Base-by-base conservation (phyloP, 2,329 filamentous ascomycete genomes). In the Aspergillus fischeri region DNA sequence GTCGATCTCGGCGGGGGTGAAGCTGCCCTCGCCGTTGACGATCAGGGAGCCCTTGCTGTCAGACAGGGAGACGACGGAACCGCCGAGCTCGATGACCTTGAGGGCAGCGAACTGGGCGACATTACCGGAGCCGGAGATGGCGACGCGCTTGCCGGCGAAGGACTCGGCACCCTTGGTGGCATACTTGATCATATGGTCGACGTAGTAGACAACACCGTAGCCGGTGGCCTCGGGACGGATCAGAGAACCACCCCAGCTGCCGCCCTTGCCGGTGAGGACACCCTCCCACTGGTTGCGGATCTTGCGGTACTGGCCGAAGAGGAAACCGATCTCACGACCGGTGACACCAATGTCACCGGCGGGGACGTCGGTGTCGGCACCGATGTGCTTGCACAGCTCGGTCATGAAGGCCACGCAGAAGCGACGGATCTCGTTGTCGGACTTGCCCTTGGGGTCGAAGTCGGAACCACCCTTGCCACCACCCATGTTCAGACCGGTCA, bases 391-490 rank as follows among this genome's bases (percentile, higher is more conserved):
- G 82, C 84, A 89, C 62, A 99, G 86, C 83, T 97, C 91, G 68
- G 87, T 87, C 94, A 97, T 97, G 83, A 97, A 99, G 59, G 92
- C 80, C 65, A 89, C 86, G 82, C 93, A 97, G 85, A 99, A 97
- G 74, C 91, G 90, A 73, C 94, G 90, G 80, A 97, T 97, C 85
- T 97, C 94, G 76, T 86, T 90, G 80, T 99, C 92, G 55, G 88
- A 90, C 86, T 97, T 97, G 81, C 92, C 92, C 86, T 97, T 99
- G 77, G 94, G 94, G 80, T 97, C 92, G 77, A 99, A 97, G 83
- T 97, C 94, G 75, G 93, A 88, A 71, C 94, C 94, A 80, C 94
- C 94, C 83, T 97, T 97, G 73, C 90, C 94, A 80, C 94, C 94
- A 65, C 94, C 94, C 87, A 99, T 97, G 81, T 86, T 91, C 72